Conservation (phyloP, 495 filamentous ascomycete genomes). For the Penicillium cataractarum region DNA sequence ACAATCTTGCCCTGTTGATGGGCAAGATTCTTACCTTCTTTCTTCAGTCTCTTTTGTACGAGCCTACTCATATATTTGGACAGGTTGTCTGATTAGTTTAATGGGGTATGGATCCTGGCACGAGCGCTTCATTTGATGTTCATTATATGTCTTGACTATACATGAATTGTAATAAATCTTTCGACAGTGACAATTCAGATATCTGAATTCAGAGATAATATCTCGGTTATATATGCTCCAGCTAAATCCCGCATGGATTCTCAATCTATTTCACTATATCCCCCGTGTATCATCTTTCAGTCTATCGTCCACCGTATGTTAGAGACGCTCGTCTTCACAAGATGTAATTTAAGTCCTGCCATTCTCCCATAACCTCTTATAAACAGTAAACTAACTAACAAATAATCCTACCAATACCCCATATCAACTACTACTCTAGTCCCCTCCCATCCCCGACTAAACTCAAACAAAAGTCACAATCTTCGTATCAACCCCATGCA, state of each 20-base stretch:
- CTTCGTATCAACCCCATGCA: slow-evolving; percentile 24
- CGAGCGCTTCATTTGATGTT: neutral
- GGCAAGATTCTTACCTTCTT: neutral
- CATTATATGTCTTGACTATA: neutral
- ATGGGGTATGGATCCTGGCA: neutral
- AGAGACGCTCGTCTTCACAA: too few relatives aligned
- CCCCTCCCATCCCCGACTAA: neutral
- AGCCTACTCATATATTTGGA: neutral
- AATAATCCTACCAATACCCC: neutral
- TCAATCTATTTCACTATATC: neutral
- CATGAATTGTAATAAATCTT: neutral
- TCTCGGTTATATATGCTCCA: neutral
- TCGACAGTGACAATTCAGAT: neutral
- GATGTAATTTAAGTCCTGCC: neutral
- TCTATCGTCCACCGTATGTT: neutral
- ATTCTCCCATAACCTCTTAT: neutral
- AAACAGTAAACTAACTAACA: neutral
- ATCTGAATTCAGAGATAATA: neutral
- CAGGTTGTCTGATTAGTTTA: neutral
- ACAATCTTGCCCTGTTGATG: neutral
- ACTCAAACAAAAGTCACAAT: slow-evolving; percentile 40
- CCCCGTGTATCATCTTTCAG: neutral
- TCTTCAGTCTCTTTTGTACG: neutral
- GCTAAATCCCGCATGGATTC: neutral
- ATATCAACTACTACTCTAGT: neutral